phyloP scores from a whole-genome alignment of 371 early-diverging fungal genomes.

The Apophysomyces trapeziformis region DNA sequence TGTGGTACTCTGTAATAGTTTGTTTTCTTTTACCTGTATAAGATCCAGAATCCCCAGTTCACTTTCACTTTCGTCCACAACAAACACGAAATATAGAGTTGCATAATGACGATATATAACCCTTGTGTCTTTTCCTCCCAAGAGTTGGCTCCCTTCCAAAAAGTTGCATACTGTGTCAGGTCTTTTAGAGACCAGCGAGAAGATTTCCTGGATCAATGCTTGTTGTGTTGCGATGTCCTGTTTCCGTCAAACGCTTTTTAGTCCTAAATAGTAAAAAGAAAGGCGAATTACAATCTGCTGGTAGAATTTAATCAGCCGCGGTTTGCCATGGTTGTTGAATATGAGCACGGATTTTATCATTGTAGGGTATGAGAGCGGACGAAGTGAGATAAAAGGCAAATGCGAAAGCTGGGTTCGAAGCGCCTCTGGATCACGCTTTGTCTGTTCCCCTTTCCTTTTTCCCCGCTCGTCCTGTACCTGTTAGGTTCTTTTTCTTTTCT shows the following conservation, averaged over 20 bases:
- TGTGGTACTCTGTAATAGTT: neutral
- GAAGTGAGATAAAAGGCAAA: neutral
- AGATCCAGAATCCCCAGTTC: constrained; percentile 94
- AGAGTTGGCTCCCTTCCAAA: constrained; percentile 82
- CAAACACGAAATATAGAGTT: constrained; percentile 96
- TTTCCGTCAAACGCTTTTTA: neutral
- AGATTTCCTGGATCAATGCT: constrained; percentile 83
- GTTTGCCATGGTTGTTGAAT: constrained; percentile 96
- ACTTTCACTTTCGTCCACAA: constrained; percentile 93
- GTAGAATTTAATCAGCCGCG: constrained; percentile 91
- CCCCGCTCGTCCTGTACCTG: constrained; percentile 2
- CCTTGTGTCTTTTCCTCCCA: constrained; percentile 86
- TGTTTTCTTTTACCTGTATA: constrained; percentile 71
- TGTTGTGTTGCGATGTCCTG: constrained; percentile 87
- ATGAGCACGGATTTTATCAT: constrained; percentile 94
- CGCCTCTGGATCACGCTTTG: neutral
- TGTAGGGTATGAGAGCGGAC: neutral
- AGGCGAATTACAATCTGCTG: constrained; percentile 75
- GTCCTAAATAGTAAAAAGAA: neutral
- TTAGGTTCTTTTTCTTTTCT: neutral
- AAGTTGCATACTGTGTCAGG: constrained; percentile 92
- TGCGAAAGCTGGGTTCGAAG: neutral
- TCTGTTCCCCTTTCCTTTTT: neutral
- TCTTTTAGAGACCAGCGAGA: constrained; percentile 78
- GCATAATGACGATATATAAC: constrained; percentile 93